Percentiles rank a stretch among this genome's conserved stretches.
phyloP scores from a whole-genome alignment of 306 rosid species.

The Trifolium dubium region DNA sequence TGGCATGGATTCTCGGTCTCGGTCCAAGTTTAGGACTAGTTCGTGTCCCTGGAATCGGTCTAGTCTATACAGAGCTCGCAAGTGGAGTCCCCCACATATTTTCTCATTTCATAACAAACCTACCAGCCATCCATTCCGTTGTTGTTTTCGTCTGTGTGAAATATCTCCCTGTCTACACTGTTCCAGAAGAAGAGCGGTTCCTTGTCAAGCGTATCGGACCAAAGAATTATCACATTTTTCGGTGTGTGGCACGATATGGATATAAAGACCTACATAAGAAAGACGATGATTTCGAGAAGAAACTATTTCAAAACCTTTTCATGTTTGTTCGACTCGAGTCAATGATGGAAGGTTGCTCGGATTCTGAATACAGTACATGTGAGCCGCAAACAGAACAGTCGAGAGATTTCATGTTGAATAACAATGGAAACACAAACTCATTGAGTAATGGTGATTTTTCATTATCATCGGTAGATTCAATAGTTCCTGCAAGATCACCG shows the following conservation, averaged over 20 bases:
- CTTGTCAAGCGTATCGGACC: constrained; percentile 91
- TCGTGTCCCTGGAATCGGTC: constrained; percentile 95
- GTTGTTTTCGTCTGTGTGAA: constrained; percentile 92
- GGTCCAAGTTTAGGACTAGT: constrained; percentile 96
- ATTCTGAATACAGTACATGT: constrained; percentile 72
- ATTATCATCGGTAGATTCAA: constrained; percentile 64
- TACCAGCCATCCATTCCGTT: constrained; percentile 93
- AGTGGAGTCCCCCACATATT: constrained; percentile 95
- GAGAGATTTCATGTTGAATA: constrained; percentile 47
- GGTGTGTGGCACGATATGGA: constrained; percentile 91
- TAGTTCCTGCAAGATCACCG: constrained; percentile 60
- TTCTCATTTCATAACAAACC: constrained; percentile 95
- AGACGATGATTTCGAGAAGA: constrained; percentile 86
- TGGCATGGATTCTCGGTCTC: constrained; percentile 96
- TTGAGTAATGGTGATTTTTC: constrained; percentile 45
- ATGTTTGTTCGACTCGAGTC: constrained; percentile 75
- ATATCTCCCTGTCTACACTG: constrained; percentile 89
- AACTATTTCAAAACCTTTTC: constrained; percentile 76
- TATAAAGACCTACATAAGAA: constrained; percentile 85
- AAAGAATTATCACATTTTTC: constrained; percentile 81
- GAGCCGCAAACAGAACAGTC: constrained; percentile 55
- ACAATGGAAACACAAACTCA: constrained; percentile 48
- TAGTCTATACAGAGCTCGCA: constrained; percentile 92
- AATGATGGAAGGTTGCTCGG: constrained; percentile 90
- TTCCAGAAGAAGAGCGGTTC: constrained; percentile 89